Evolutionary conservation across 2,329 filamentous ascomycete species (phyloP), one percentile per base, ranked within the genome.

Genomic region (Triangularia setosa): DNA sequence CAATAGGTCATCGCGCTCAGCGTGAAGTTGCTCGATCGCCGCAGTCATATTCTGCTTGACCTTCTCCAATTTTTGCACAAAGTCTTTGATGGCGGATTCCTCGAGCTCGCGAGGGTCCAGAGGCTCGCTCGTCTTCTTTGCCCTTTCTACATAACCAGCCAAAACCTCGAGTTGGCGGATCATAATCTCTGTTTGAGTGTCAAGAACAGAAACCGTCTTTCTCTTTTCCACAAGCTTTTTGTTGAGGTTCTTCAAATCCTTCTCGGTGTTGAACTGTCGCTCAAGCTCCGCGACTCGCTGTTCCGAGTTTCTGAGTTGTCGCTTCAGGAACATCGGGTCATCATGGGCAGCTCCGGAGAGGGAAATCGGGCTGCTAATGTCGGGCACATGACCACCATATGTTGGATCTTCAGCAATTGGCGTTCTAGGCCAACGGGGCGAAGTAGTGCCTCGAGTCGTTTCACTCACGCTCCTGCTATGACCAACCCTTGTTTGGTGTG

Each of bases 141-240:
- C 93, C 60, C 87, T 87, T 74, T 94, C 90, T 21, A 97, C 87
- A 74, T 95, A 94, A 55, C 93, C 92, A 3, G 92, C 93, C 72
- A 97, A 85, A 40, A 94, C 90, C 73, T 96, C 92, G 18, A 98
- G 82, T 76, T 98, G 93, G 48, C 91, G 90, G 72, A 98, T 91
- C 78, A 97, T 94, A 75, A 98, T 93, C 77, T 98, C 94, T 59
- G 93, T 92, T 77, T 97, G 92, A 0, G 93, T 94, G 75, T 98
- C 94, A 60, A 98, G 82, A 18, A 96, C 91, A 6, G 94, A 94
- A 75, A 99, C 95, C 0, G 95, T 98, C 72, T 96, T 97, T 64
- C 95, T 86, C 80, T 98, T 98, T 77, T 98, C 93, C 35, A 91
- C 84, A 24, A 98, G 81, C 74, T 93, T 94, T 71, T 90, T 93